A percentile compares a stretch with the other conserved stretches of the same genome.
phyloP scores from a whole-genome alignment of 1,284 basidiomycete genomes.

The Ustilago loliicola region DNA sequence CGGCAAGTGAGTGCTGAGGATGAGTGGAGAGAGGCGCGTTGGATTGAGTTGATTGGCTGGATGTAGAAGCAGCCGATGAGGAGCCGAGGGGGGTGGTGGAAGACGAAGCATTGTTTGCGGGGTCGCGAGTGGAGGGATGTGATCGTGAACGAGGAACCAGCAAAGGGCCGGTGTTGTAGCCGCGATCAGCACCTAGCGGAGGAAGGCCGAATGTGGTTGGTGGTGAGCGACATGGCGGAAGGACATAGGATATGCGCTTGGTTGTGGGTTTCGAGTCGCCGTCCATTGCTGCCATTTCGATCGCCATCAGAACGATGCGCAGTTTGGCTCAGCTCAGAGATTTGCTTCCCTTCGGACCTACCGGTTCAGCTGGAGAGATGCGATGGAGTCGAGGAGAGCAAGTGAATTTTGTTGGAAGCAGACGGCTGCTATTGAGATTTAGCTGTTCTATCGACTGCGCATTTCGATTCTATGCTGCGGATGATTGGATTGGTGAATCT shows the following conservation, averaged over 20 bases:
- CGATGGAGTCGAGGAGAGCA: too few relatives aligned
- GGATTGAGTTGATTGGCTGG: slow-evolving; percentile 21
- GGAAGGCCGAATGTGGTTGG: slow-evolving; percentile 55
- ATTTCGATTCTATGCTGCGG: background rate
- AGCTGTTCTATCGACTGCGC: background rate
- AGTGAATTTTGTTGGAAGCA: too few relatives aligned
- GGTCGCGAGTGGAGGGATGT: background rate
- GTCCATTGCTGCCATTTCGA: slow-evolving; percentile 26
- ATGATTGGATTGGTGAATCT: background rate
- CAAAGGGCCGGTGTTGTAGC: slow-evolving; percentile 35
- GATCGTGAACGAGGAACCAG: slow-evolving; percentile 24
- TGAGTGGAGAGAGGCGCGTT: slow-evolving; percentile 31
- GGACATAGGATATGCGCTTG: slow-evolving; percentile 57
- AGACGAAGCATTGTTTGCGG: slow-evolving; percentile 11
- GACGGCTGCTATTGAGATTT: too few relatives aligned
- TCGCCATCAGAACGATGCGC: slow-evolving; percentile 15
- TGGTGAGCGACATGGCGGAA: slow-evolving; percentile 45
- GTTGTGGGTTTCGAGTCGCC: slow-evolving; percentile 35
- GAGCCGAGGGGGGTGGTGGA: slow-evolving; percentile 21
- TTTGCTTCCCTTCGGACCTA: too few relatives aligned
- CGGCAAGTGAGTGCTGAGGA: slow-evolving; percentile 64
- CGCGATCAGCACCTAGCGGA: slow-evolving; percentile 41
- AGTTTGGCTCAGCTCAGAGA: background rate
- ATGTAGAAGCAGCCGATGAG: slow-evolving; percentile 11
- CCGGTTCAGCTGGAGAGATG: too few relatives aligned